Evolutionary conservation across 352 stramenopile species (phyloP).

Genomic region (Phytophthora tentaculata): DNA sequence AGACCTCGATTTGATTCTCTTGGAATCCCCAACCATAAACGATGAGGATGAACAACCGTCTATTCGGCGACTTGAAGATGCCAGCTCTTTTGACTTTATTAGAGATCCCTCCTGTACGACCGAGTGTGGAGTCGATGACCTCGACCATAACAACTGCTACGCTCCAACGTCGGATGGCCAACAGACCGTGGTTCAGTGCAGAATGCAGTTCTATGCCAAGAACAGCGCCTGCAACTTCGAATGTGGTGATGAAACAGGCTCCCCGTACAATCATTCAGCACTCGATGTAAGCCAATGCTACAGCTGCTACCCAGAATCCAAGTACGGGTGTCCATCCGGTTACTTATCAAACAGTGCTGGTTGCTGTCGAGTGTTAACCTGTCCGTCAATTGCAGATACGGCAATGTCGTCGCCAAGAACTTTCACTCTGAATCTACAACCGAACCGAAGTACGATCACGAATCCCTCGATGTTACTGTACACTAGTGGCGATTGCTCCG

Average conservation of each 20-base stretch:
- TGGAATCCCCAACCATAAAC: background rate
- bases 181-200: background rate
- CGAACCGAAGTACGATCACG: background rate
- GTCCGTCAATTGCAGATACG: background rate
- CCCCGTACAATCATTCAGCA: background rate
- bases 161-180: background rate
- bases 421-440: background rate
- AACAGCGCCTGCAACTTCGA: background rate
- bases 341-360: background rate
- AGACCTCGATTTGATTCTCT: background rate
- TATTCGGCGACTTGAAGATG: background rate
- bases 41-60: background rate
- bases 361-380: background rate
- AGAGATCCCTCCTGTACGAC: background rate
- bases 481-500: conserved; percentile 20
- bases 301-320: background rate
- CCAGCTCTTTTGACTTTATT: background rate
- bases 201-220: background rate
- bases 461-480: background rate
- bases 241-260: background rate
- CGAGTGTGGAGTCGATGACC: background rate
- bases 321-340: background rate
- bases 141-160: background rate
- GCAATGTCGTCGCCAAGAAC: background rate
- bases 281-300: background rate